Evolutionary conservation across 169 alveolate species (phyloP), one percentile per base, ranked within the genome.

Genomic region (Eimeria falciformis): DNA sequence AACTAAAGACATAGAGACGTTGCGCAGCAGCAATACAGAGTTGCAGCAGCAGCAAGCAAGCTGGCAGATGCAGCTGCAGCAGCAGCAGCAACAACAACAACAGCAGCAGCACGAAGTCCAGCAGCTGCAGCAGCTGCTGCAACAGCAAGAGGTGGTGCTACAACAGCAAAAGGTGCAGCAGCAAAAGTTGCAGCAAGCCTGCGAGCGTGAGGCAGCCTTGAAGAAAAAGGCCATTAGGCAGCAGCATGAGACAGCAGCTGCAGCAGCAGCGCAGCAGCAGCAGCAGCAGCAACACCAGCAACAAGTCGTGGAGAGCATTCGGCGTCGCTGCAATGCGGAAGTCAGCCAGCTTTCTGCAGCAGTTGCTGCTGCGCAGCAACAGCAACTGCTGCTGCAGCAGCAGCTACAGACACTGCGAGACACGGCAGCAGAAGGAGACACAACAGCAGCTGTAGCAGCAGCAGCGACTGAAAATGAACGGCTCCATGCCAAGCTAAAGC

Each of bases 351-450:
- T 11, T 5, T 14, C 71, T 14, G 71, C 71, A n/a, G 71, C 71
- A 58, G 71, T 27, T 58, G 71, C 71, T 58, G 71, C 71, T 14
- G 27, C 71, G 25, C 18, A 27, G 71, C 71, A n/a, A 27, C 40
- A 68, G 79, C 79, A 68, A 47, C 79, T 9, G 79, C 79, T 68
- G 79, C 79, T 68, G 79, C 79, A 68, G 79, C 79, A 68, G 79
- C 79, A 33, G 47, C 53, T 27, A 7, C 50, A 5, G n/a, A 47
- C 79, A 4, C 33, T 27, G 79, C 14, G 9, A 14, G 47, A 9
- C 43, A 6, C 50, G 79, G 12, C 40, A 29, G 29, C 40, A 4
- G 46, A 68, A n/a, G 7, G 33, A 21, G 29, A 5, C n/a, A 33
- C 50, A n/a, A 21, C 79, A 5, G 79, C 79, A n/a, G 40, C 47